phyloP scores from a whole-genome alignment of 805 yeast genomes.

The Saturnispora dispora region DNA sequence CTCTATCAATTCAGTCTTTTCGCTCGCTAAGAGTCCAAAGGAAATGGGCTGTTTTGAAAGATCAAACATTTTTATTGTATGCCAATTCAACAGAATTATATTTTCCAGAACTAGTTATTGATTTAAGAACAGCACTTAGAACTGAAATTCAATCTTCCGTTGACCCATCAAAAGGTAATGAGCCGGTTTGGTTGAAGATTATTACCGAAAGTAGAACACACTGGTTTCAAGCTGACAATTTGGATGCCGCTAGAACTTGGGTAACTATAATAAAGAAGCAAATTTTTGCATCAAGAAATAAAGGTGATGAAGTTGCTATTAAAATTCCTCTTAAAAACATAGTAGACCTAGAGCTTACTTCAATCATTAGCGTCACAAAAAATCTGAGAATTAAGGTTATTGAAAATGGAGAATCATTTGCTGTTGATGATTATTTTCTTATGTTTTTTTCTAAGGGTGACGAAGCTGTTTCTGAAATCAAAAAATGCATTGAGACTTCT shows the following conservation, averaged over 20 bases:
- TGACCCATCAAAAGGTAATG: conserved; percentile 16
- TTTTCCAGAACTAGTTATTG: conserved; percentile 72
- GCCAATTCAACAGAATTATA: conserved; percentile 69
- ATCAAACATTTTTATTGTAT: conserved; percentile 60
- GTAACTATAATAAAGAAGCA: conserved; percentile 62
- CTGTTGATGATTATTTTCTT: conserved; percentile 61
- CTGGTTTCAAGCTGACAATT: conserved; percentile 64
- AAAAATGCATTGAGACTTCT: conserved; percentile 30
- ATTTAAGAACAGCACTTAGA: conserved; percentile 51
- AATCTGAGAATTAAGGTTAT: conserved; percentile 54
- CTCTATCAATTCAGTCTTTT: conserved; percentile 35
- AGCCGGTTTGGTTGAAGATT: conserved; percentile 45
- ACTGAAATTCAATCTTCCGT: conserved; percentile 41
- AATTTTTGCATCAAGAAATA: conserved; percentile 64
- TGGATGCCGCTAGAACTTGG: conserved; percentile 74
- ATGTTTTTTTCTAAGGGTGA: conserved; percentile 52
- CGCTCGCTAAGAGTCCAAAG: conserved; percentile 36
- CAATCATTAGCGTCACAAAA: conserved; percentile 47
- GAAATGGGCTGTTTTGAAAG: conserved; percentile 74
- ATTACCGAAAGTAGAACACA: conserved; percentile 49
- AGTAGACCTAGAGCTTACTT: conserved; percentile 47
- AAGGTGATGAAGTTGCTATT: conserved; percentile 62
- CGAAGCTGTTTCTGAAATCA: conserved; percentile 33
- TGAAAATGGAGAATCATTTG: conserved; percentile 43
- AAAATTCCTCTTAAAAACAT: conserved; percentile 69